Conservation (phyloP, 2,329 filamentous ascomycete species). For the Penicillium sp. region DNA sequence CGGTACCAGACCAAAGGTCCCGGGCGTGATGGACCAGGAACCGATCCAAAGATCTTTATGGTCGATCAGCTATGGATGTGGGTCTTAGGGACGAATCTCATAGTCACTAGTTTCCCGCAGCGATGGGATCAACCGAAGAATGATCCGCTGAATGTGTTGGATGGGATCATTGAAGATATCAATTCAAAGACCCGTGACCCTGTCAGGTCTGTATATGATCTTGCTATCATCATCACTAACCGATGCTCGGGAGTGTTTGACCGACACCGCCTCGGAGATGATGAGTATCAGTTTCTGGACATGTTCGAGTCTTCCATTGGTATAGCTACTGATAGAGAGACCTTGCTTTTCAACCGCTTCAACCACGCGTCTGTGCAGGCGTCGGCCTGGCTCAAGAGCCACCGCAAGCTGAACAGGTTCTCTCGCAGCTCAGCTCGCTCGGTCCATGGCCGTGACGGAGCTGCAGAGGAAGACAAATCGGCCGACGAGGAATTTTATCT, state of each 20-base stretch:
- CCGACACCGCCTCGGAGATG: constrained; percentile 54
- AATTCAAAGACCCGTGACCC: constrained; percentile 60
- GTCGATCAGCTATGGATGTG: constrained; percentile 67
- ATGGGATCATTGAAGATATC: constrained; percentile 59
- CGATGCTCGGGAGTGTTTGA: constrained; percentile 60
- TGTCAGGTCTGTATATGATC: constrained; percentile 58
- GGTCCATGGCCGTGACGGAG: constrained; percentile 2
- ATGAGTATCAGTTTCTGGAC: constrained; percentile 61
- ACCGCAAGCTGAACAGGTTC: constrained; percentile 43
- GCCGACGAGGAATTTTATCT: constrained; percentile 21
- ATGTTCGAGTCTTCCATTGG: constrained; percentile 65
- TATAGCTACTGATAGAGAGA: constrained; percentile 50
- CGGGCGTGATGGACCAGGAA: constrained; percentile 28
- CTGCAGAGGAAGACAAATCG: constrained; percentile 3
- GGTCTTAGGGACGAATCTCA: constrained; percentile 55
- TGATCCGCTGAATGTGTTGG: constrained; percentile 60
- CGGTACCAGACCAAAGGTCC: constrained; percentile 49
- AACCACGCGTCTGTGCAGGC: constrained; percentile 56
- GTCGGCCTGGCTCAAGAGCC: constrained; percentile 51
- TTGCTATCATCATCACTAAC: constrained; percentile 58
- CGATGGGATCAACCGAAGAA: constrained; percentile 53
- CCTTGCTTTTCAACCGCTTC: constrained; percentile 57
- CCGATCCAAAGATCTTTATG: constrained; percentile 60
- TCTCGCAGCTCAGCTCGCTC: constrained; percentile 8
- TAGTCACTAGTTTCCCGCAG: constrained; percentile 47